These are phyloP conservation scores for Postia placenta DNA, from an alignment of 768 basidiomycete genomes.

Conservation along the genomic window DNA sequence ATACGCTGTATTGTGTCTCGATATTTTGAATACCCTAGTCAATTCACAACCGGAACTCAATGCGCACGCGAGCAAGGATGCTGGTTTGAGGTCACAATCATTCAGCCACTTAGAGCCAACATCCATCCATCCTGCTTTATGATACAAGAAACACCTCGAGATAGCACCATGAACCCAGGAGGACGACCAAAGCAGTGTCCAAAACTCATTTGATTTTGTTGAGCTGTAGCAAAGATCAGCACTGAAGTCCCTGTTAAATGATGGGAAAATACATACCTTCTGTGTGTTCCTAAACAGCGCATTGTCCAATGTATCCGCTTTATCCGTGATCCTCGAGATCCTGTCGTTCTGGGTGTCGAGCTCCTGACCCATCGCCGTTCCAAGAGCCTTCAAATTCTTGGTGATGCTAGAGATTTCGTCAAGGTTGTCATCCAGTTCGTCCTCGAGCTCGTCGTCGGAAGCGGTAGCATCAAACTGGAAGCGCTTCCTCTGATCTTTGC, in stretches of 20 bases:
- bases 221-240: slow-evolving; percentile 19
- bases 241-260: background rate
- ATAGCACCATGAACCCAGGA: background rate
- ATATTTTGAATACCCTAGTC: too few relatives aligned
- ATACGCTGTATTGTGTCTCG: too few relatives aligned
- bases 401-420: slow-evolving; percentile 78
- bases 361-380: slow-evolving; percentile 80
- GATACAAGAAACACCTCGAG: background rate
- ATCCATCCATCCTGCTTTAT: too few relatives aligned
- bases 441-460: slow-evolving; percentile 91
- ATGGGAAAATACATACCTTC: slow-evolving; percentile 54
- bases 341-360: slow-evolving; percentile 81
- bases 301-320: slow-evolving; percentile 70
- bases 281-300: slow-evolving; percentile 79
- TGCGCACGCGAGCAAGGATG: too few relatives aligned
- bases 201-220: slow-evolving; percentile 28
- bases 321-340: slow-evolving; percentile 70
- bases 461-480: slow-evolving; percentile 90
- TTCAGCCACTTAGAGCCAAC: too few relatives aligned
- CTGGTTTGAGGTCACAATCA: too few relatives aligned
- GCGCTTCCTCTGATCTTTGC: slow-evolving; percentile 69
- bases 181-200: background rate
- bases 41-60: too few relatives aligned
- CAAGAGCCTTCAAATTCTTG: slow-evolving; percentile 72
- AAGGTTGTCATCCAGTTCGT: slow-evolving; percentile 89